A percentile compares a stretch with the other conserved stretches of the same genome.
phyloP scores from a whole-genome alignment of 306 rosid species.

The Lathyrus oleraceus region DNA sequence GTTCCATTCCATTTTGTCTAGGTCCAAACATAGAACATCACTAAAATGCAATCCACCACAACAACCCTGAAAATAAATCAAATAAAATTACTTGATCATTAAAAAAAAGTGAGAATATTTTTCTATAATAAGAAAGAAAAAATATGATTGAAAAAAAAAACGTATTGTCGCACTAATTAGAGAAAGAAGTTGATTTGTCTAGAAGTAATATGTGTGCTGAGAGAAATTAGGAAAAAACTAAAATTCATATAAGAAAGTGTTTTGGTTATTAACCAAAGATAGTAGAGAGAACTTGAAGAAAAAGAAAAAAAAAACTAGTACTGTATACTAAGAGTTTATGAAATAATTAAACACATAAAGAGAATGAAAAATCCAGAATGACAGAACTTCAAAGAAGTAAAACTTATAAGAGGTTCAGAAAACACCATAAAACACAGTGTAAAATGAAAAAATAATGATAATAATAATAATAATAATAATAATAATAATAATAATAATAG shows the following conservation, averaged over 20 bases:
- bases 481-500: too few relatives aligned
- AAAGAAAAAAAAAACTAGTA: constrained; percentile 14
- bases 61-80: constrained; percentile 67
- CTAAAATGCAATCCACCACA: constrained; percentile 91
- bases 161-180: constrained; percentile 43
- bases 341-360: constrained; percentile 32
- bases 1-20: constrained; percentile 78
- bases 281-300: constrained; percentile 29
- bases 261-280: constrained; percentile 53
- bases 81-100: background rate
- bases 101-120: background rate
- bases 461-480: too few relatives aligned
- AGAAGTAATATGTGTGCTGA: constrained; percentile 20
- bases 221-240: constrained; percentile 50
- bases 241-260: constrained; percentile 51
- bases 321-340: constrained; percentile 11
- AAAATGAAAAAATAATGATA: too few relatives aligned
- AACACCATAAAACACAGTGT: constrained; percentile 20
- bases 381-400: constrained; percentile 32
- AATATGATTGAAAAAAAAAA: constrained; percentile 21
- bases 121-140: constrained; percentile 43
- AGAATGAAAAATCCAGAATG: constrained; percentile 19
- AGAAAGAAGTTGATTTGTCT: constrained; percentile 40
- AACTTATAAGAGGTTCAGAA: constrained; percentile 26
- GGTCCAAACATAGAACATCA: constrained; percentile 75